These are phyloP conservation scores for Pholiota conissans DNA, from an alignment of 768 basidiomycete genomes.

Conservation along the genomic window DNA sequence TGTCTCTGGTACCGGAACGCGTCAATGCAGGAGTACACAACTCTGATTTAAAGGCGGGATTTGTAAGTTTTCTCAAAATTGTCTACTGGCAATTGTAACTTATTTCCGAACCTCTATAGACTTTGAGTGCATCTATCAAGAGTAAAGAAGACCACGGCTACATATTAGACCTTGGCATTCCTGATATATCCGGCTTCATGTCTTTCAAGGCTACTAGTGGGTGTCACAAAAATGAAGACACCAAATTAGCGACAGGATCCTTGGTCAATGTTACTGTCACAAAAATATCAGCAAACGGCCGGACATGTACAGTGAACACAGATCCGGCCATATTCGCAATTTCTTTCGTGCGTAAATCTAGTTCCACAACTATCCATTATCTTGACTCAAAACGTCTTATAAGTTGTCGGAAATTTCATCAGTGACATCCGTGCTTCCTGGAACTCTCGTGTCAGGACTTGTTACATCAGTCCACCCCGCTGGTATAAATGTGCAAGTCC, in stretches of 20 bases:
- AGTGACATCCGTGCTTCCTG: conserved; percentile 83
- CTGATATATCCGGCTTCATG: conserved; percentile 82
- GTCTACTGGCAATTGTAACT: not conserved
- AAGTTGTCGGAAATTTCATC: conserved; percentile 79
- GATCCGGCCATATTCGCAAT: conserved; percentile 48
- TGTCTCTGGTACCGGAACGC: conserved; percentile 79
- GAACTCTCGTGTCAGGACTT: conserved; percentile 76
- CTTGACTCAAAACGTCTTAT: not conserved
- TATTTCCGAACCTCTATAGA: conserved; percentile 41
- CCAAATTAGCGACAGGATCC: conserved; percentile 57
- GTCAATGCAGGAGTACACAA: conserved; percentile 83
- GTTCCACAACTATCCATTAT: not conserved
- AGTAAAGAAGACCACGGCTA: conserved; percentile 96
- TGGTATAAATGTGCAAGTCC: conserved; percentile 85
- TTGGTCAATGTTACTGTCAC: conserved; percentile 67
- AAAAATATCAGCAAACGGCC: conserved; percentile 72
- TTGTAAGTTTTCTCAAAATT: conserved; percentile 50
- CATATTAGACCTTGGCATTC: conserved; percentile 80
- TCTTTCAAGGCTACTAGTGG: conserved; percentile 68
- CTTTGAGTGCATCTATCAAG: conserved; percentile 72
- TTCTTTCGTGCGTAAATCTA: conserved; percentile 50
- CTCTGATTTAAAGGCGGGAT: conserved; percentile 72
- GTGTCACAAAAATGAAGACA: conserved; percentile 25
- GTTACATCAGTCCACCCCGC: conserved; percentile 72
- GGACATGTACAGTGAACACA: conserved; percentile 70